phyloP scores from a whole-genome alignment of 352 stramenopile genomes.

The Halophytophthora polymorphica region DNA sequence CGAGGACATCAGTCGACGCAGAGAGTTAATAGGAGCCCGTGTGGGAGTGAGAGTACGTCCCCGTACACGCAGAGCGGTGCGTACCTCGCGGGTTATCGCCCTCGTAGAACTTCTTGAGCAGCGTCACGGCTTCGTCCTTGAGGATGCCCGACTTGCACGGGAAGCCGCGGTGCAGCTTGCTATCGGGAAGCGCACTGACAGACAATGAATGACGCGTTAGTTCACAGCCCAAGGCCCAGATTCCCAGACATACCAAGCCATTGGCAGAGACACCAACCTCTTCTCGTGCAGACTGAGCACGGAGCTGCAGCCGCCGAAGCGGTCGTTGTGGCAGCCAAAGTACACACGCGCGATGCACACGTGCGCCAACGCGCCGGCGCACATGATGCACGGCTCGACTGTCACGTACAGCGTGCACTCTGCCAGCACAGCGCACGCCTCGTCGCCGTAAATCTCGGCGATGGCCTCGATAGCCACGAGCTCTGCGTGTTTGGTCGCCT shows the following conservation, averaged over 20 bases:
- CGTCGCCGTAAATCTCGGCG: constrained; percentile 37
- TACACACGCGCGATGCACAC: constrained; percentile 74
- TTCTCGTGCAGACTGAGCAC: constrained; percentile 83
- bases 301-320: constrained; percentile 91
- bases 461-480: constrained; percentile 89
- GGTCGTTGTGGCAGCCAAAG: constrained; percentile 92
- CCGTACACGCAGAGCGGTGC: neutral
- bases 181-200: constrained; percentile 37
- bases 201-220: neutral
- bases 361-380: constrained; percentile 80
- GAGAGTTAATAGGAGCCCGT: neutral
- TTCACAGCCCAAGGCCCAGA: constrained; percentile 3
- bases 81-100: constrained; percentile 84
- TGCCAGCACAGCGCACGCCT: constrained; percentile 42
- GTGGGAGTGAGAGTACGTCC: neutral
- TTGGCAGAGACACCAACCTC: constrained; percentile 20
- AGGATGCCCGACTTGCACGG: constrained; percentile 65
- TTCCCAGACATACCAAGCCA: constrained; percentile 1
- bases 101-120: constrained; percentile 90
- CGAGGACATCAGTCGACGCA: no score
- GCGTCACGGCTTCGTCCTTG: constrained; percentile 76
- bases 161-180: constrained; percentile 55
- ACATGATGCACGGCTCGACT: constrained; percentile 95
- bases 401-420: constrained; percentile 86
- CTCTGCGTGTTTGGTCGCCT: constrained; percentile 90